Base-by-base conservation (phyloP, 257 asterid genomes). In the Salvia splendens region DNA sequence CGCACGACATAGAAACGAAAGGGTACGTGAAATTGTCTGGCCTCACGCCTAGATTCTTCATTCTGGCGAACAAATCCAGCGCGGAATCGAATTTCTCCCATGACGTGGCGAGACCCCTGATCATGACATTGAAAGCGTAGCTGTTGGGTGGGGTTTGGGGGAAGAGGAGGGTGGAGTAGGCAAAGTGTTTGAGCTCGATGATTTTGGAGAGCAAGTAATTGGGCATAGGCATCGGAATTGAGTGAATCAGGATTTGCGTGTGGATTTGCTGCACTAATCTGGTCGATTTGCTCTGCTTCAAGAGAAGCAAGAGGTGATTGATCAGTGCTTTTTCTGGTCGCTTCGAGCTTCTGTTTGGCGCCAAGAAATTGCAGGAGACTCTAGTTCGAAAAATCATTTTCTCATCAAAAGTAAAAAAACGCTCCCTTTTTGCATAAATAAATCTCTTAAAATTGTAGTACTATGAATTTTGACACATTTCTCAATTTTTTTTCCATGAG, bases 11-110 rank as follows among this genome's bases (percentile, higher is more conserved):
- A 42, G 88, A 86, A 73, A 93, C 87, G 72, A 89, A 89, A 1
- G 97, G 98, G 80, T 83, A 89, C 8, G 97, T 89, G 41, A 83
- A 93, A 75, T 89, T 89, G 59, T 87, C 95, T 0, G 97, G 90
- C 69, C 80, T 84, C 47, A 89, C 52, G 58, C 84, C 80, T 7
- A 75, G 57, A 51, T 51, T 61, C 63, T 77, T 89, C 98, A 92
- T 89, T 72, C 68, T 68, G 70, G 71, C 75, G 47, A 82, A 86
- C 70, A 63, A 73, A 49, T 86, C 72, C 2, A 89, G 48, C 0
- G 95, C 89, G 33, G 80, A 78, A 69, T 79, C 82, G 71, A 69
- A 86, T 9, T 74, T 82, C 58, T 82, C 78, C 98, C 98, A 92
- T 3, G 95, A 75, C 3, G 95, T 87, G 30, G 97, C 61, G 0